Evolutionary conservation across 441 rosid species (phyloP).

Genomic region (Flueggea neowawraea): DNA sequence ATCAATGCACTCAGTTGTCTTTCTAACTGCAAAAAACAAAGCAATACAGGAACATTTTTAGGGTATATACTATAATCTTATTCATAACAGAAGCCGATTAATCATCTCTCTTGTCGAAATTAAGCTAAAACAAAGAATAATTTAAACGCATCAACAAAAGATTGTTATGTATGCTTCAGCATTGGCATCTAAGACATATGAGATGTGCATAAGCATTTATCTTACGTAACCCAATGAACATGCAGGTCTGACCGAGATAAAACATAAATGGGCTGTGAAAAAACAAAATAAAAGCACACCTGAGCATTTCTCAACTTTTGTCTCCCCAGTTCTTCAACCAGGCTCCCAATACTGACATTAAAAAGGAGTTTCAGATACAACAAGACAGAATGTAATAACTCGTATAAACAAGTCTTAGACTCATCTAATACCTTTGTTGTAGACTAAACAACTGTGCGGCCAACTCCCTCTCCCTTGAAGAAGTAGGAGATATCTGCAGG

Average conservation of each 20-base stretch:
- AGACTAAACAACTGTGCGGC: conserved; percentile 61
- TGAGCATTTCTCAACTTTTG: conserved; percentile 66
- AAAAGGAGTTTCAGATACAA: conserved; percentile 14
- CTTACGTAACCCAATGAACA: too few relatives aligned
- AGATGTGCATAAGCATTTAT: too few relatives aligned
- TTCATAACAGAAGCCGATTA: too few relatives aligned
- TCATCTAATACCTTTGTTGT: conserved; percentile 65
- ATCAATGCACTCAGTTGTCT: conserved; percentile 46
- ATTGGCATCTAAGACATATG: too few relatives aligned
- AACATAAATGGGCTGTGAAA: too few relatives aligned
- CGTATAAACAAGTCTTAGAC: conserved; percentile 1
- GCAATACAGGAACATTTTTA: not conserved
- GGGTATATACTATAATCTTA: too few relatives aligned
- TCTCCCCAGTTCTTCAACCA: conserved; percentile 73
- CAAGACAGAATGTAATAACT: conserved; percentile 9
- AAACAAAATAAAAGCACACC: conserved; percentile 39
- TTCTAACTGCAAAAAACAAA: conserved; percentile 50
- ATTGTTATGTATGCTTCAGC: too few relatives aligned
- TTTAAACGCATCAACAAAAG: too few relatives aligned
- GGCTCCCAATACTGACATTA: conserved; percentile 51
- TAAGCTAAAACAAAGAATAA: too few relatives aligned
- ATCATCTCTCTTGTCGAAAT: too few relatives aligned
- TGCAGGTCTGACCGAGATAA: too few relatives aligned
- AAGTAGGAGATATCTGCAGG: conserved; percentile 52
- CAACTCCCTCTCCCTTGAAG: conserved; percentile 67